phyloP scores from a whole-genome alignment of 176 grass and related monocot species.

The Bonia amplexicaulis region DNA sequence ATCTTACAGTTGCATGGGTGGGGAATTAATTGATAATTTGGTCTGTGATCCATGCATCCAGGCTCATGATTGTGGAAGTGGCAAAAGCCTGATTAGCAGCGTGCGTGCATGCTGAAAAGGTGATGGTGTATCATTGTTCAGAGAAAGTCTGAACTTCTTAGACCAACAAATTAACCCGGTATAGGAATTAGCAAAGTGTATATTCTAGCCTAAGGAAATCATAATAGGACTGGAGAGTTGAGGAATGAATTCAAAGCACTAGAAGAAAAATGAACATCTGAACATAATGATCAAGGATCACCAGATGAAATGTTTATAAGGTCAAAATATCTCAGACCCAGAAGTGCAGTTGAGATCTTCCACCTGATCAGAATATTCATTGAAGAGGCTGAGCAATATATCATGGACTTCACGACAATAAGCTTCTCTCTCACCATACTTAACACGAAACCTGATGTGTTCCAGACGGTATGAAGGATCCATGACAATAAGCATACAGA shows the following conservation, averaged over 20 bases:
- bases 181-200: background rate
- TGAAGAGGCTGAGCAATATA: background rate
- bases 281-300: background rate
- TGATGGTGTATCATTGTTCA: slow-evolving; percentile 33
- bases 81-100: slow-evolving; percentile 48
- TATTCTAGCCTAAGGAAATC: background rate
- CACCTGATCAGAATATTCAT: background rate
- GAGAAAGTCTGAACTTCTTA: slow-evolving; percentile 8
- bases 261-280: background rate
- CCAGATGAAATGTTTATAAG: background rate
- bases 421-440: background rate
- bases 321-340: background rate
- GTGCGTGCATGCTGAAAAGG: slow-evolving; percentile 23
- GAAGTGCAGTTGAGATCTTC: background rate
- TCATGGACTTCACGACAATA: background rate
- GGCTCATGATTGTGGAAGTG: slow-evolving; percentile 37
- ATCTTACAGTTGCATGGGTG: slow-evolving; percentile 17
- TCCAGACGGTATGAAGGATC: background rate
- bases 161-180: slow-evolving; percentile 1
- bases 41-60: slow-evolving; percentile 27
- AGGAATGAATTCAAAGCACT: background rate
- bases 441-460: background rate
- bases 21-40: slow-evolving; percentile 11
- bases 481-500: slow-evolving; percentile 6
- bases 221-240: background rate